phyloP scores from a whole-genome alignment of 345 rosid genomes.

The Firmiana major region DNA sequence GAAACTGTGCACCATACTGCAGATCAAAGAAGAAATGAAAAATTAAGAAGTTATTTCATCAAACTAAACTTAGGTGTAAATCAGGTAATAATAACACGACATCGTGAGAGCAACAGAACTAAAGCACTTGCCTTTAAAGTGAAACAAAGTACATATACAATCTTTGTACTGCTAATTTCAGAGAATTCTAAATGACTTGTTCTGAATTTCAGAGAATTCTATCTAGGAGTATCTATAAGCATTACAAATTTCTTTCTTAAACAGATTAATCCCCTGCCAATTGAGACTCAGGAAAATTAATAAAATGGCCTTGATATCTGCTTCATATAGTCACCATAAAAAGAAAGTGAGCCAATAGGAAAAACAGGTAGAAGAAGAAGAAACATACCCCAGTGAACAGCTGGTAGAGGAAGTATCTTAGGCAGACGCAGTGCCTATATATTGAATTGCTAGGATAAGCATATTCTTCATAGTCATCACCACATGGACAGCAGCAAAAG shows the following conservation, averaged over 20 bases:
- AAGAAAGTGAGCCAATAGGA: not conserved
- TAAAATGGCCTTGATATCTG: not conserved
- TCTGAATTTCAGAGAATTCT: not conserved
- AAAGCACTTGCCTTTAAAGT: too few species aligned
- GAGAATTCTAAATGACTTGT: too few species aligned
- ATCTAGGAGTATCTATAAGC: not conserved
- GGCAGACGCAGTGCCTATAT: constrained; percentile 49
- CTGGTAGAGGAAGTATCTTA: constrained; percentile 49
- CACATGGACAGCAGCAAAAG: constrained; percentile 53
- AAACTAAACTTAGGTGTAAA: not conserved
- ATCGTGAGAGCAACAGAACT: too few species aligned
- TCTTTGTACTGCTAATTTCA: too few species aligned
- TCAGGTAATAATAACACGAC: too few species aligned
- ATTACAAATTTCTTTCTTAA: not conserved
- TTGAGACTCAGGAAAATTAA: not conserved
- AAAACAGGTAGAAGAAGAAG: too few species aligned
- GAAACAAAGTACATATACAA: too few species aligned
- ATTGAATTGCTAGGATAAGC: constrained; percentile 40
- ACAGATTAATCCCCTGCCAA: not conserved
- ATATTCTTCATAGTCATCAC: constrained; percentile 55
- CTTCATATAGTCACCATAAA: not conserved
- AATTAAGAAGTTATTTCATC: constrained; percentile 8
- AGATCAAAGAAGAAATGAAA: constrained; percentile 11
- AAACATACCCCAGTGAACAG: constrained; percentile 49
- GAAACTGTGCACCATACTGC: constrained; percentile 49